Percentiles rank a stretch among this genome's conserved stretches.
phyloP scores from a whole-genome alignment of 2,329 filamentous ascomycete species.

The Stagonosporopsis tanaceti region DNA sequence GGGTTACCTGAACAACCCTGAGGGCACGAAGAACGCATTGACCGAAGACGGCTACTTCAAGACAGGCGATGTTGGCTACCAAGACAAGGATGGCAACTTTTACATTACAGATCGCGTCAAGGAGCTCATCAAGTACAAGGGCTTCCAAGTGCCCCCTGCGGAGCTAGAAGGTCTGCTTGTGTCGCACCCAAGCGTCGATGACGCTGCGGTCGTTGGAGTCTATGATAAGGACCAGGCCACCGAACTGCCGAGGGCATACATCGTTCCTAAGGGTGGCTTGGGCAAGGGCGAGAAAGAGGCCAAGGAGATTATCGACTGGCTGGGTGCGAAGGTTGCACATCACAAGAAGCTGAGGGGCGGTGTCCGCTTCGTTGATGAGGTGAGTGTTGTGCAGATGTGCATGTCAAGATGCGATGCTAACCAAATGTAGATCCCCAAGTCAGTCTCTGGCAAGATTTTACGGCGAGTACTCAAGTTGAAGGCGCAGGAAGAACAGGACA shows the following conservation, averaged over 20 bases:
- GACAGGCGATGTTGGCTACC: constrained; percentile 85
- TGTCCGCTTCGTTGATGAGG: constrained; percentile 54
- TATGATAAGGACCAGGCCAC: constrained; percentile 57
- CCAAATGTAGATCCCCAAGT: constrained; percentile 54
- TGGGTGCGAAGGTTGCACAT: constrained; percentile 53
- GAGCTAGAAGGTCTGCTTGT: constrained; percentile 57
- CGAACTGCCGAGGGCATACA: constrained; percentile 52
- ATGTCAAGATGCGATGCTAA: neutral
- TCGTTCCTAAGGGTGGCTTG: constrained; percentile 45
- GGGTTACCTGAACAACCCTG: constrained; percentile 78
- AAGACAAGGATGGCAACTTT: constrained; percentile 80
- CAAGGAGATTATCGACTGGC: constrained; percentile 54
- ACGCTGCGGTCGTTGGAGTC: constrained; percentile 55
- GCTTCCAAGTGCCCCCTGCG: constrained; percentile 59
- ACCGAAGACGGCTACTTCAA: constrained; percentile 85
- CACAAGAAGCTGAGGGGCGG: constrained; percentile 59
- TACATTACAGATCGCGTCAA: constrained; percentile 83
- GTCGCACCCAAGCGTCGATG: constrained; percentile 52
- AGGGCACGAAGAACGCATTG: constrained; percentile 74
- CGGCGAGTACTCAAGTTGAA: constrained; percentile 55
- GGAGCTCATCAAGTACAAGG: constrained; percentile 55
- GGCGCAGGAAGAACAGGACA: constrained; percentile 52
- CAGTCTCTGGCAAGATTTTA: constrained; percentile 57
- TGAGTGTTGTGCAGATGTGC: neutral
- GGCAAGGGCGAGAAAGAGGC: constrained; percentile 43